Percentiles rank a stretch among this genome's conserved stretches.
Conservation (phyloP, 83 land plant species). For the Thuja plicata region DNA sequence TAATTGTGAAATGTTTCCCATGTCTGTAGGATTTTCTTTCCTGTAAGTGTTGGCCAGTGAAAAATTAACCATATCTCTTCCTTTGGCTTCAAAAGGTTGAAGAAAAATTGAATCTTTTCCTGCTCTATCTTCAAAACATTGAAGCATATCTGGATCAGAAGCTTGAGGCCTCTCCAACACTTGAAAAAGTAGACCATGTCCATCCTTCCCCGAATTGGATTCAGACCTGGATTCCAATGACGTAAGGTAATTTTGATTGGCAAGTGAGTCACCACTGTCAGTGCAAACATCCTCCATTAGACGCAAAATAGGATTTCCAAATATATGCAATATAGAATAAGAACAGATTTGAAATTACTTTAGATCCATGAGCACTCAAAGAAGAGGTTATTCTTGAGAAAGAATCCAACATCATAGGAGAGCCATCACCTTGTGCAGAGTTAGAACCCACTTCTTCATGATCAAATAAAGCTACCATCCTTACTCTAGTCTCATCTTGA, state of each 20-base stretch:
- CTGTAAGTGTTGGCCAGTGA: background rate
- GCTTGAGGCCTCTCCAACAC: background rate
- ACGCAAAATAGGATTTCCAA: conserved; percentile 11
- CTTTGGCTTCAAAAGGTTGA: conserved; percentile 2
- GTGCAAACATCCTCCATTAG: background rate
- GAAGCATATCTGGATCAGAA: background rate
- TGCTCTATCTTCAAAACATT: background rate
- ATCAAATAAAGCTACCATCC: conserved; percentile 95
- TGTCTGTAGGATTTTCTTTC: background rate
- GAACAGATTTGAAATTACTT: conserved; percentile 21
- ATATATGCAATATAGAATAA: background rate
- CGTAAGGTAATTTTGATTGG: background rate
- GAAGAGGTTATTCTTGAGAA: conserved; percentile 66
- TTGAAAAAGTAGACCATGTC: background rate
- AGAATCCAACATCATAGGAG: conserved; percentile 93
- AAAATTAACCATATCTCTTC: background rate
- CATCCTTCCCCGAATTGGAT: background rate
- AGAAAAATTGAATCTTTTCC: background rate
- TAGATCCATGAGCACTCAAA: conserved; percentile 45
- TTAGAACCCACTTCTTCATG: conserved; percentile 98
- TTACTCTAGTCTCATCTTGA: conserved; percentile 76
- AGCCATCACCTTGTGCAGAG: conserved; percentile 99
- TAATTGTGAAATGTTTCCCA: background rate
- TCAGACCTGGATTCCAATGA: background rate
- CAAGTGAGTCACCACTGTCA: background rate